Conservation (phyloP, 2,329 filamentous ascomycete genomes). For the Stemphylium vesicarium region DNA sequence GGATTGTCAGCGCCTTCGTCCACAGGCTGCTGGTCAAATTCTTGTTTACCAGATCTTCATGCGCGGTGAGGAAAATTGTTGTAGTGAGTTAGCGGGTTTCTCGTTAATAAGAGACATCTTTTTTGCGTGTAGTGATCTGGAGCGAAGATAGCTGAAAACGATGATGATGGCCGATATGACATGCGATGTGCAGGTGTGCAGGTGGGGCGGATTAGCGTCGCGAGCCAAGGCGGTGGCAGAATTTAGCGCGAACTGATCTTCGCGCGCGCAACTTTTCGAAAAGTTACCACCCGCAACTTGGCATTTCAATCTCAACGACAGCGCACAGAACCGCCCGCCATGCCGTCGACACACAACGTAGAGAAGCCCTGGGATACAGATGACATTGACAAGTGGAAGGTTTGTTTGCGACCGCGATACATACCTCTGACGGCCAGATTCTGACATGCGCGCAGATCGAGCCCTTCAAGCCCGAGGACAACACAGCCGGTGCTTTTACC, state of each 20-base stretch:
- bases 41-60: too few relatives aligned
- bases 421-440: background rate
- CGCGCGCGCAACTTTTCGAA: slow-evolving; percentile 14
- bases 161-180: background rate
- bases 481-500: slow-evolving; percentile 81
- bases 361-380: slow-evolving; percentile 84
- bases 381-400: slow-evolving; percentile 97
- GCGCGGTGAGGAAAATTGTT: too few relatives aligned
- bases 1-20: too few relatives aligned
- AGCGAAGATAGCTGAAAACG: background rate
- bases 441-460: slow-evolving; percentile 64
- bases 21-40: too few relatives aligned
- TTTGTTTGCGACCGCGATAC: slow-evolving; percentile 35
- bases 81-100: too few relatives aligned
- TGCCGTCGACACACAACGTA: slow-evolving; percentile 88
- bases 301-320: background rate
- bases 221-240: slow-evolving; percentile 12
- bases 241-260: slow-evolving; percentile 9
- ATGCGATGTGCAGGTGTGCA: background rate
- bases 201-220: background rate
- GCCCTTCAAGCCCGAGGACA: slow-evolving; percentile 83
- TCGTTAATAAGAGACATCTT: too few relatives aligned
- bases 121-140: too few relatives aligned
- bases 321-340: slow-evolving; percentile 46
- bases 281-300: slow-evolving; percentile 13